Percentiles rank a stretch among this genome's conserved stretches.
phyloP scores from a whole-genome alignment of 2,329 filamentous ascomycete genomes.

The Alternaria viburni region DNA sequence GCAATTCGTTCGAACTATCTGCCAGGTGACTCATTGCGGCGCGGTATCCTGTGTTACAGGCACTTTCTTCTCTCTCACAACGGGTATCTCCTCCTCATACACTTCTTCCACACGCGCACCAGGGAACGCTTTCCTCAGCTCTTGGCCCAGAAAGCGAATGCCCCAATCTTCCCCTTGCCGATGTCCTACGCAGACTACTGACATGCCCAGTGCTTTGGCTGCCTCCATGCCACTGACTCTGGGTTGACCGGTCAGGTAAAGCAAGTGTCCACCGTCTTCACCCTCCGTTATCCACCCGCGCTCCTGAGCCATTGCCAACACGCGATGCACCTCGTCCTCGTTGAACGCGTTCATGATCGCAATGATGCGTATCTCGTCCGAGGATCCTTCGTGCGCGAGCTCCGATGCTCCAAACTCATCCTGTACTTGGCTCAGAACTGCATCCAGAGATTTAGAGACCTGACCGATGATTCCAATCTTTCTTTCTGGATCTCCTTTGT shows the following conservation, averaged over 20 bases:
- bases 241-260: slow-evolving; percentile 50
- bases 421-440: slow-evolving; percentile 27
- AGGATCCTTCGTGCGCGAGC: slow-evolving; percentile 27
- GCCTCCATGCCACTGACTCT: slow-evolving; percentile 41
- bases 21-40: not conserved
- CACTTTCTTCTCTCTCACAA: slow-evolving; percentile 5
- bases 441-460: slow-evolving; percentile 13
- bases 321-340: slow-evolving; percentile 45
- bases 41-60: not conserved
- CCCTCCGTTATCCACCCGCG: slow-evolving; percentile 30
- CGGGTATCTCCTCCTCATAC: slow-evolving; percentile 42
- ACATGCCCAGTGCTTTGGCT: slow-evolving; percentile 40
- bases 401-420: slow-evolving; percentile 38
- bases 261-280: slow-evolving; percentile 34
- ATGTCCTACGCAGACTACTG: slow-evolving; percentile 49
- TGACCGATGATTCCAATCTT: slow-evolving; percentile 47
- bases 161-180: slow-evolving; percentile 50
- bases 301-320: slow-evolving; percentile 35
- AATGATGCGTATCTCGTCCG: slow-evolving; percentile 32
- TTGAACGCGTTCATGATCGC: slow-evolving; percentile 53
- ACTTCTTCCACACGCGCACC: slow-evolving; percentile 41
- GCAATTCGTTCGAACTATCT: not conserved
- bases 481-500: slow-evolving; percentile 47
- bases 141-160: slow-evolving; percentile 41
- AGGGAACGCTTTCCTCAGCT: slow-evolving; percentile 40